Percentiles rank a stretch among this genome's conserved stretches.
Conservation (phyloP, 352 stramenopile species). For the Phytophthora sojae region DNA sequence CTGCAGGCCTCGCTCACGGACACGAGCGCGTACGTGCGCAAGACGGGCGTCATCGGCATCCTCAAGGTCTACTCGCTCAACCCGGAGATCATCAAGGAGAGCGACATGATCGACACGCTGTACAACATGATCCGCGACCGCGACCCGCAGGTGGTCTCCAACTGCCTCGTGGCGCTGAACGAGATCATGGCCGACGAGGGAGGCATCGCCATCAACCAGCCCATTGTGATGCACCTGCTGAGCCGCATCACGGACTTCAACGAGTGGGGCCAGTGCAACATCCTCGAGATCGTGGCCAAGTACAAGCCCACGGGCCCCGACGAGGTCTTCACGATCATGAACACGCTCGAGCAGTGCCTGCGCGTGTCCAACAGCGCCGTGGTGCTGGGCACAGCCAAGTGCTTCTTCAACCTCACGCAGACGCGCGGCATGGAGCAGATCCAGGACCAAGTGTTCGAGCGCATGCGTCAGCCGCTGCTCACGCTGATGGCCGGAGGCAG, state of each 20-base stretch:
- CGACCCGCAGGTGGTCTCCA: slow-evolving; percentile 97
- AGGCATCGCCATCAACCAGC: slow-evolving; percentile 97
- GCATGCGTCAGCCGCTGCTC: slow-evolving; percentile 96
- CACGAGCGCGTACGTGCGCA: slow-evolving; percentile 98
- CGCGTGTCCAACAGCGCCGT: slow-evolving; percentile 96
- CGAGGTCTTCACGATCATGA: slow-evolving; percentile 99
- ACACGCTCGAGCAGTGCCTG: slow-evolving; percentile 95
- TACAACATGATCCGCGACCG: slow-evolving; percentile 99
- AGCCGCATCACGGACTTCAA: slow-evolving; percentile 99
- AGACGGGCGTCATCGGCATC: slow-evolving; percentile 99
- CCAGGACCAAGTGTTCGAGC: slow-evolving; percentile 89
- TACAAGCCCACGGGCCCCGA: slow-evolving; percentile 96
- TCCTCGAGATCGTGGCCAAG: slow-evolving; percentile 94
- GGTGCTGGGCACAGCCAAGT: slow-evolving; percentile 97
- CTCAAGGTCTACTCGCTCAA: slow-evolving; percentile 96
- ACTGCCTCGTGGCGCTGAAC: slow-evolving; percentile 97
- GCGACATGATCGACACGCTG: slow-evolving; percentile 97
- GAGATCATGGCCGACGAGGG: slow-evolving; percentile 98
- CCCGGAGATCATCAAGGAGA: slow-evolving; percentile 92
- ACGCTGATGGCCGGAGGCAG: slow-evolving; percentile 97
- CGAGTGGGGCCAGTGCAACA: slow-evolving; percentile 98
- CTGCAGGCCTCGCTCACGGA: slow-evolving; percentile 94
- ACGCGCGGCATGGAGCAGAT: slow-evolving; percentile 84
- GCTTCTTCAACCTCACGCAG: slow-evolving; percentile 97
- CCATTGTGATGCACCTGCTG: slow-evolving; percentile 98